These are phyloP conservation scores for Amoebophrya sp. DNA, from an alignment of 169 alveolate species.

Conservation along the genomic window DNA sequence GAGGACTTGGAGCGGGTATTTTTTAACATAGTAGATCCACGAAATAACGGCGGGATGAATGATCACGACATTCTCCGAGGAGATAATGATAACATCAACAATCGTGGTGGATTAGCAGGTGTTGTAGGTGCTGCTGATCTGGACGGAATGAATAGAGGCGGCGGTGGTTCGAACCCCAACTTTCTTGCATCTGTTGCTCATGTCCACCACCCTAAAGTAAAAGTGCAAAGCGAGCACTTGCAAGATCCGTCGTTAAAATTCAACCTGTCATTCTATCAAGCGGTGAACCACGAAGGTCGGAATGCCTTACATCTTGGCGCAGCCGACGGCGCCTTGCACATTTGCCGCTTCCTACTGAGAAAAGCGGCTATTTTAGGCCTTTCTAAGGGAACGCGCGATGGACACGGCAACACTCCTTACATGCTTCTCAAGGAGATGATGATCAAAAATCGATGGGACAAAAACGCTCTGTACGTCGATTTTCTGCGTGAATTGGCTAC, in stretches of 20 bases:
- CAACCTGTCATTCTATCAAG: not conserved
- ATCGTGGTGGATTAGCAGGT: too few relatives aligned
- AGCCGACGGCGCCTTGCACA: conserved; percentile 16
- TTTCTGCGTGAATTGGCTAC: not conserved
- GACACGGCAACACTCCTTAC: not conserved
- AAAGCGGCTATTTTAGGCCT: not conserved
- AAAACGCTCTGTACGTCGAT: not conserved
- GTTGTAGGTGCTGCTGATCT: too few relatives aligned
- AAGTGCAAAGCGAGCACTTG: not conserved
- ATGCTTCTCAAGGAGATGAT: not conserved
- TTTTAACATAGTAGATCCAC: too few relatives aligned
- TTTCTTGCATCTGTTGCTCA: too few relatives aligned
- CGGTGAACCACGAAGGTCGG: not conserved
- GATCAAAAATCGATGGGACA: not conserved
- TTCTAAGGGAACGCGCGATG: not conserved
- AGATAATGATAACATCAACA: too few relatives aligned
- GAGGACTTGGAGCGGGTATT: not conserved
- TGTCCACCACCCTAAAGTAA: too few relatives aligned
- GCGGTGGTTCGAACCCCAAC: too few relatives aligned
- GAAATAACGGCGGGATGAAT: too few relatives aligned
- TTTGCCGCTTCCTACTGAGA: not conserved
- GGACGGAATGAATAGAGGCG: too few relatives aligned
- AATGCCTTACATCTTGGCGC: not conserved
- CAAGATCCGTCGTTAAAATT: not conserved
- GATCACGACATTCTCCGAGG: too few relatives aligned